Evolutionary conservation across 2,329 filamentous ascomycete genomes (phyloP).

Genomic region (Sarocladium kiliense): DNA sequence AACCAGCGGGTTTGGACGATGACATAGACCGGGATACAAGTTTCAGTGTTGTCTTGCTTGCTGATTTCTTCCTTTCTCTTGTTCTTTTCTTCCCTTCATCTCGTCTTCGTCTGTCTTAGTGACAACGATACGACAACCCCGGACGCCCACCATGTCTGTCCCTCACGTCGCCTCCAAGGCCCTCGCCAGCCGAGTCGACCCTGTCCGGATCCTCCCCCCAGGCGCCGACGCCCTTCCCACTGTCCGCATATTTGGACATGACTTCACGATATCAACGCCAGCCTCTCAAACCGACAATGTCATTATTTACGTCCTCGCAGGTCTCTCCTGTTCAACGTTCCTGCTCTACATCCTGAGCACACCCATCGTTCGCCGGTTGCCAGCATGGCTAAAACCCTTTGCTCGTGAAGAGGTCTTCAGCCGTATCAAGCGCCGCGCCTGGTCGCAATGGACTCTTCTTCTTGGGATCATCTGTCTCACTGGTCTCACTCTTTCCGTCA

Average conservation of each 20-base stretch:
- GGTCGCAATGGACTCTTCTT: constrained; percentile 33
- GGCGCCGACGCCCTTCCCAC: not conserved
- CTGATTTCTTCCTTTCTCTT: not conserved
- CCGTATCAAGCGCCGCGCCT: constrained; percentile 21
- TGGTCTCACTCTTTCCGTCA: constrained; percentile 28
- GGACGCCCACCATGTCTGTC: not conserved
- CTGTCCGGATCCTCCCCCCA: not conserved
- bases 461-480: constrained; percentile 26
- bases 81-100: not conserved
- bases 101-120: not conserved
- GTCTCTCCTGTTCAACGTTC: constrained; percentile 22
- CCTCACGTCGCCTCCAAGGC: not conserved
- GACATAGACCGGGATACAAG: not conserved
- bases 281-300: constrained; percentile 10
- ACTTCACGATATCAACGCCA: not conserved
- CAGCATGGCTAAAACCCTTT: constrained; percentile 38
- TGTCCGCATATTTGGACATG: not conserved
- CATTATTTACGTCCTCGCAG: constrained; percentile 17
- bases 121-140: not conserved
- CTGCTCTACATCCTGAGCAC: constrained; percentile 23
- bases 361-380: constrained; percentile 23
- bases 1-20: not conserved
- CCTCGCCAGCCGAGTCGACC: not conserved
- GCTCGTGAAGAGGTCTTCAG: constrained; percentile 30
- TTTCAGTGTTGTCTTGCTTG: not conserved